Evolutionary conservation across 768 basidiomycete genomes (phyloP), one percentile per base, ranked within the genome.

Genomic region (Termitomyces sp.): DNA sequence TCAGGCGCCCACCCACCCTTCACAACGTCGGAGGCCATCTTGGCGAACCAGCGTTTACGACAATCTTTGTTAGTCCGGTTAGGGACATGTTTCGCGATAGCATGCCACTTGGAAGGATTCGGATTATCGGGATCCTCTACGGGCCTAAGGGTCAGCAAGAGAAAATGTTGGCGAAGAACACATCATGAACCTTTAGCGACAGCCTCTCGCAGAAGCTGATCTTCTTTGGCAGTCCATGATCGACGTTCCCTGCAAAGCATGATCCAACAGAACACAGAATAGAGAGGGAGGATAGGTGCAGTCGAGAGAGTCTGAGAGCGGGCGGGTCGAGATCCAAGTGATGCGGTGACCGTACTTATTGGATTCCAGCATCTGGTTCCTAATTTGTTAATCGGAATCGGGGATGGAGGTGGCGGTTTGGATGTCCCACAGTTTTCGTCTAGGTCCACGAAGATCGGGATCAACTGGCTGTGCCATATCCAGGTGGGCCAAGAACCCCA

Each of bases 31-130:
- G 81, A 80, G 58, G 81, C 82, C 82, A 85, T 84, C 72, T 82
- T 84, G 1, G 82, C 81, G 61, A 83, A 83, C 82, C 82, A 85
- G 13, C 83, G 75, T 66, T 85, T 85, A 62, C 83, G 76, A 67
- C 83, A 85, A 67, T 85, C 83, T 65, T 85, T 85, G 74, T 85
- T 85, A 22, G 81, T 84, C 56, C 83, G 74, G 65, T 83, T 80
- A 11, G 82, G 83, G 5, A 85, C 81, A 66, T 84, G 81, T 63
- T 82, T 80, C n/a, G 82, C 80, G 55, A 85, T 84, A 36, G 80
- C 81, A 68, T 82, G 81, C 83, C 83, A 85, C 61, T 83, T 84
- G 51, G 82, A 81, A 22, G 83, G 83, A 60, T 81, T 82, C 30
- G 78, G 69, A 64, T 80, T 79, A 50, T 80, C 76, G 54, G 82